A percentile compares a stretch with the other conserved stretches of the same genome.
phyloP scores from a whole-genome alignment of 345 rosid species.

The Streptanthus diversifolius region DNA sequence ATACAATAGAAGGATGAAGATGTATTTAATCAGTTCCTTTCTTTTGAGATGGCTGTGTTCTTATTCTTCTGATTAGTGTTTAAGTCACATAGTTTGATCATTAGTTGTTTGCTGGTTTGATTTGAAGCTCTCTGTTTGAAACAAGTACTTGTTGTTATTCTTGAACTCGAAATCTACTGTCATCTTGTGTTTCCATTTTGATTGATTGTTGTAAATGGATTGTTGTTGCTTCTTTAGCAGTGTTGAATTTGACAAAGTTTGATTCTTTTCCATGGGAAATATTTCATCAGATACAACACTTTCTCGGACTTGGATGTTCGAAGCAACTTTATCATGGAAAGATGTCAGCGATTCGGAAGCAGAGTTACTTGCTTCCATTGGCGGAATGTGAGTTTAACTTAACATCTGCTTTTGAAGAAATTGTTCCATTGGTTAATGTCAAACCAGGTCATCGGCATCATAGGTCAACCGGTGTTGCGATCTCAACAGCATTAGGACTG shows the following conservation, averaged over 20 bases:
- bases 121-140: not conserved
- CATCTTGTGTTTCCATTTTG: not conserved
- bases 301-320: conserved; percentile 48
- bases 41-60: not conserved
- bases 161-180: not conserved
- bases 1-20: not conserved
- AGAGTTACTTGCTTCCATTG: conserved; percentile 70
- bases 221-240: not conserved
- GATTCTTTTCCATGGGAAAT: not conserved
- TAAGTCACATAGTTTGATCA: not conserved
- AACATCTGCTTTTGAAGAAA: conserved; percentile 75
- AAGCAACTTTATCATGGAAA: conserved; percentile 59
- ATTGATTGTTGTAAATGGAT: not conserved
- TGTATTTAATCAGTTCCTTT: not conserved
- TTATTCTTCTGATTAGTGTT: not conserved
- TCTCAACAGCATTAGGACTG: conserved; percentile 71
- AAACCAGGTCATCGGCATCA: conserved; percentile 69
- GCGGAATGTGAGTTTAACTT: conserved; percentile 82
- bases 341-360: conserved; percentile 48
- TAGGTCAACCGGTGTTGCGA: conserved; percentile 82
- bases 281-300: conserved; percentile 50
- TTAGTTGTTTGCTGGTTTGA: not conserved
- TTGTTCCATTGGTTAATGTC: conserved; percentile 35
- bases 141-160: not conserved
- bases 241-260: not conserved